Evolutionary conservation across 192 early-diverging fungal species (phyloP), one percentile per base, ranked within the genome.

Genomic region (Coemansia sp.): DNA sequence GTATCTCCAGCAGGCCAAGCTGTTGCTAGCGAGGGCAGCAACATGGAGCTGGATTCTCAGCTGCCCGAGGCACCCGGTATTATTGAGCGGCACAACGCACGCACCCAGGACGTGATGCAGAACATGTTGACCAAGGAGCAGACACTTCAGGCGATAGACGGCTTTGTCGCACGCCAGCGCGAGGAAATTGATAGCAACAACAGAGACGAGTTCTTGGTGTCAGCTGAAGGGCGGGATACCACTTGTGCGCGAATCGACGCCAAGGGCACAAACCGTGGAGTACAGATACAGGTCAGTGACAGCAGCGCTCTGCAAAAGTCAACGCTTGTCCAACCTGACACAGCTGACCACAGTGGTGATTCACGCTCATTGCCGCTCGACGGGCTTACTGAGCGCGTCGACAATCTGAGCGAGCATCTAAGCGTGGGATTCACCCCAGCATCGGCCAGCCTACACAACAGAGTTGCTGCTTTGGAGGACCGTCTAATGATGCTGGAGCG

Each of bases 281-380:
- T 93, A 22, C 88, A 92, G 65, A 88, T 94, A 80, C 90, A 89
- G 41, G 76, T 87, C 48, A 92, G 87, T 56, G 83, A 87, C 56
- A 81, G 77, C 60, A 83, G 79, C 9, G 86, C 88, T 15, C 58
- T 90, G 21, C 83, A 82, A 55, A 74, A 87, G 36, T 89, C 87
- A 0, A 80, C 71, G 18, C 18, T 32, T 12, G 52, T 32, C 10
- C 15, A 35, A 8, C 3, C 32, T 22, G 5, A 9, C 24, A 10
- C 29, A 29, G 54, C 8, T 0, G 42, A 46, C 19, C 36, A 15
- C 2, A 39, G 50, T 9, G 53, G 38, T 10, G 44, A 65, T 40
- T 62, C 58, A 17, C 52, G 22, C 3, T 27, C 52, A 18, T 22
- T 38, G 26, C 70, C 76, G 21, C 69, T 67, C 5, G 67, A 27